phyloP scores from a whole-genome alignment of 441 rosid species.

The Melastoma candidum region DNA sequence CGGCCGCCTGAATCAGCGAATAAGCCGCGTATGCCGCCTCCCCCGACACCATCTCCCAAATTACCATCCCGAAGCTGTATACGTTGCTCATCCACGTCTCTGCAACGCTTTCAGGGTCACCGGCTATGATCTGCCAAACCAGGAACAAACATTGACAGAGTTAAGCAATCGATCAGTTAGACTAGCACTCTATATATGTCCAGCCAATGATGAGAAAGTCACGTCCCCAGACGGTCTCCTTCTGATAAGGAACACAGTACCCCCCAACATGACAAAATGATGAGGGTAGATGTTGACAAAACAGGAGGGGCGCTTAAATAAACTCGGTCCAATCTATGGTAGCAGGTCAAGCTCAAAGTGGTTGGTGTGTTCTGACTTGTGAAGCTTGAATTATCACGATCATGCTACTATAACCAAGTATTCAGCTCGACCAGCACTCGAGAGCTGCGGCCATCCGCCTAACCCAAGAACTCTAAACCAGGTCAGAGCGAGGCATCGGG shows the following conservation, averaged over 20 bases:
- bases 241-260: no score
- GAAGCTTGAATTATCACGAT: no score
- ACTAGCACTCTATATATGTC: not conserved
- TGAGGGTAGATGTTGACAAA: no score
- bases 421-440: conserved; percentile 89
- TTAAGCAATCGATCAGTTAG: not conserved
- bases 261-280: no score
- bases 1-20: conserved; percentile 96
- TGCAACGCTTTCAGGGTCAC: conserved; percentile 77
- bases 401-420: conserved; percentile 6
- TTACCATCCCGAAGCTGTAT: conserved; percentile 89
- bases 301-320: no score
- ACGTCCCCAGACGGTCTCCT: no score
- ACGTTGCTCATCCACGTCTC: conserved; percentile 98
- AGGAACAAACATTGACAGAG: not conserved
- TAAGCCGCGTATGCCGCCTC: conserved; percentile 78
- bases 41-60: conserved; percentile 95
- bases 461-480: no score
- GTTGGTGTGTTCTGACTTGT: no score
- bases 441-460: conserved; percentile 66
- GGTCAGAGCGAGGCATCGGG: no score
- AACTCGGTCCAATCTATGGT: no score
- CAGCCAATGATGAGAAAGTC: no score
- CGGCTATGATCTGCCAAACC: conserved; percentile 70
- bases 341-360: no score